These are phyloP conservation scores for Porpolomopsis calyptriformis DNA, from an alignment of 768 basidiomycete species.

Conservation along the genomic window DNA sequence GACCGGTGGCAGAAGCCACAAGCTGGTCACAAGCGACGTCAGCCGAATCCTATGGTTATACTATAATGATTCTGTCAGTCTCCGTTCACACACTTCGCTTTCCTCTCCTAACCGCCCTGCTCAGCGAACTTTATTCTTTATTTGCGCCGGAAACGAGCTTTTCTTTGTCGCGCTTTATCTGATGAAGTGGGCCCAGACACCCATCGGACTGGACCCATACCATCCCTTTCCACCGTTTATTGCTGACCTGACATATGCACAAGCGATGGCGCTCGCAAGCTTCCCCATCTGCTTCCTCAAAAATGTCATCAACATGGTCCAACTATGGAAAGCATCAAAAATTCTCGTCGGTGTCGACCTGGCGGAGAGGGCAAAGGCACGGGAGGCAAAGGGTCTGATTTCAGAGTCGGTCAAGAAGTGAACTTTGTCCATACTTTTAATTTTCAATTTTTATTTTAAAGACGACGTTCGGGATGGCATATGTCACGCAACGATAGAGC, in stretches of 20 bases:
- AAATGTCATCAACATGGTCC: constrained; percentile 90
- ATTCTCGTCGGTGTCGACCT: constrained; percentile 90
- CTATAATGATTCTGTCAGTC: constrained; percentile 83
- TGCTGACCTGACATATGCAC: constrained; percentile 58
- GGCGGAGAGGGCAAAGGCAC: constrained; percentile 66
- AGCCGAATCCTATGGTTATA: constrained; percentile 86
- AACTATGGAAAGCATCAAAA: constrained; percentile 96
- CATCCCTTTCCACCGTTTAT: constrained; percentile 15
- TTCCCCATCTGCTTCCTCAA: constrained; percentile 66
- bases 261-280: constrained; percentile 51
- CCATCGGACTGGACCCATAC: constrained; percentile 41
- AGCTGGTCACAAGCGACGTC: constrained; percentile 84
- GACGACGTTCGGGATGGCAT: too few relatives aligned
- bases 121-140: constrained; percentile 77
- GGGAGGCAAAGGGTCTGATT: constrained; percentile 21
- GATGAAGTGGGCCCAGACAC: constrained; percentile 70
- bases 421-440: constrained; percentile 9
- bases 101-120: constrained; percentile 1
- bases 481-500: too few relatives aligned
- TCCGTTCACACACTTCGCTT: background rate
- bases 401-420: constrained; percentile 3
- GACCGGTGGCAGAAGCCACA: constrained; percentile 90
- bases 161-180: constrained; percentile 95
- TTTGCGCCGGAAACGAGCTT: constrained; percentile 91
- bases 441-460: too few relatives aligned